These are phyloP conservation scores for Ilex asprella DNA, from an alignment of 257 asterid species.

Conservation along the genomic window DNA sequence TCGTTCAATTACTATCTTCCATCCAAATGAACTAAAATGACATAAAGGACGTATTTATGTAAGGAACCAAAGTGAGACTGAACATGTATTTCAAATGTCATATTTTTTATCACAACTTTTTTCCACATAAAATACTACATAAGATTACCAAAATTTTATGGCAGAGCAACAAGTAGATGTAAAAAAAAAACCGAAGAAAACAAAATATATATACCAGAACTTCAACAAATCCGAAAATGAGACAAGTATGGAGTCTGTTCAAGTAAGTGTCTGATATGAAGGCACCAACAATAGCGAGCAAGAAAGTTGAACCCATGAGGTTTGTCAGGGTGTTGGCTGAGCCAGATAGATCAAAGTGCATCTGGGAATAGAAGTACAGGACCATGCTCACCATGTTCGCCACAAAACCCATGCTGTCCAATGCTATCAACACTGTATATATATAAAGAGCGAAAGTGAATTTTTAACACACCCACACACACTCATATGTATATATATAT, in stretches of 20 bases:
- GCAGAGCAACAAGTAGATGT: too few relatives aligned
- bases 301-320: conserved; percentile 72
- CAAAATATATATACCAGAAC: conserved; percentile 27
- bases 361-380: conserved; percentile 37
- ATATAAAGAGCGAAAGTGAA: background rate
- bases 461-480: background rate
- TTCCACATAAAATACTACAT: too few relatives aligned
- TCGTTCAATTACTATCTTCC: too few relatives aligned
- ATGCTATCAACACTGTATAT: conserved; percentile 36
- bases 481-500: background rate
- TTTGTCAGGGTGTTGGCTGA: conserved; percentile 71
- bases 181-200: background rate
- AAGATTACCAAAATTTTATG: too few relatives aligned
- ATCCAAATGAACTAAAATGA: too few relatives aligned
- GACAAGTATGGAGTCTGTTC: conserved; percentile 44
- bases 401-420: conserved; percentile 69
- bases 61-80: too few relatives aligned
- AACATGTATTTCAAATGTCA: too few relatives aligned
- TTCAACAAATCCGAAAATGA: conserved; percentile 60
- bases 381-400: conserved; percentile 68
- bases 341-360: conserved; percentile 36
- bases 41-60: too few relatives aligned
- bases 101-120: too few relatives aligned
- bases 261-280: conserved; percentile 72
- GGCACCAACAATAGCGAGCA: conserved; percentile 66